These are phyloP conservation scores for Gliomastix tumulicola DNA, from an alignment of 2,329 filamentous ascomycete genomes.

Conservation along the genomic window DNA sequence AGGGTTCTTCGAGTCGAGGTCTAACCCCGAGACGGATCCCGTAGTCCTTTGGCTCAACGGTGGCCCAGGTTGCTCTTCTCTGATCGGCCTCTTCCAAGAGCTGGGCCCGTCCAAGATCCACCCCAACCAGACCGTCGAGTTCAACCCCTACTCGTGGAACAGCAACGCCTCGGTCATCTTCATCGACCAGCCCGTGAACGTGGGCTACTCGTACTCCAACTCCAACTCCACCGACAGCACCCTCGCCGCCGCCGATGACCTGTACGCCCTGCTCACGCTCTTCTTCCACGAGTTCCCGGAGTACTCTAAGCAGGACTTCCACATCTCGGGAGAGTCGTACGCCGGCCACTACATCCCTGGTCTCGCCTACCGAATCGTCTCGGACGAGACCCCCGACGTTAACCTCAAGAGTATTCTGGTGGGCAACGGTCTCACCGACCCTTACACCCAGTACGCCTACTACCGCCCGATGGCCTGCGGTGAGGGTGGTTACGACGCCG, in stretches of 20 bases:
- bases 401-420: slow-evolving; percentile 94
- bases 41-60: slow-evolving; percentile 94
- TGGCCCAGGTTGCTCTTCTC: slow-evolving; percentile 91
- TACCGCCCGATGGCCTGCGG: slow-evolving; percentile 98
- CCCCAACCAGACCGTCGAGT: slow-evolving; percentile 69
- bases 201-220: slow-evolving; percentile 96
- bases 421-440: slow-evolving; percentile 93
- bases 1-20: not conserved
- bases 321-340: slow-evolving; percentile 94
- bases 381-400: slow-evolving; percentile 94
- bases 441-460: slow-evolving; percentile 85
- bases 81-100: slow-evolving; percentile 96
- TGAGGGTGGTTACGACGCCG: slow-evolving; percentile 85
- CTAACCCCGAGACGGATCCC: slow-evolving; percentile 87
- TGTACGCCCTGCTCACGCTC: slow-evolving; percentile 91
- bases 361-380: slow-evolving; percentile 65
- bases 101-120: slow-evolving; percentile 58
- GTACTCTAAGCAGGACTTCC: slow-evolving; percentile 91
- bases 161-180: slow-evolving; percentile 97
- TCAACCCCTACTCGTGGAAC: slow-evolving; percentile 94
- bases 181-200: slow-evolving; percentile 97
- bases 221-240: slow-evolving; percentile 57
- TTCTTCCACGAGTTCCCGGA: slow-evolving; percentile 99
- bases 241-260: slow-evolving; percentile 77
- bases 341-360: slow-evolving; percentile 94